Percentiles rank a stretch among this genome's conserved stretches.
phyloP scores from a whole-genome alignment of 2,329 filamentous ascomycete genomes.

The Scortechinia acanthostroma region DNA sequence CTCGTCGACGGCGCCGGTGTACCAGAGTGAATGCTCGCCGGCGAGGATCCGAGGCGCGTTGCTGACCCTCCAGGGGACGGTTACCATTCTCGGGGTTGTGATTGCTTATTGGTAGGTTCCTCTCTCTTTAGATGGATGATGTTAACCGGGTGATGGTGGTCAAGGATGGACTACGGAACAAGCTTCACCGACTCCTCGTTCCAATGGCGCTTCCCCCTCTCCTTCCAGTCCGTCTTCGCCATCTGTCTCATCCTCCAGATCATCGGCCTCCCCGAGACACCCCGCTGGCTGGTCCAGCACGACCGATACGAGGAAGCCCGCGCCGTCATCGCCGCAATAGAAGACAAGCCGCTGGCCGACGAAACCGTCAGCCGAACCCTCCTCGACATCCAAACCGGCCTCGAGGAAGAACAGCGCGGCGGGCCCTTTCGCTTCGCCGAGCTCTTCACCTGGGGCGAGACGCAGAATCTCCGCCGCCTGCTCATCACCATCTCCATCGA shows the following conservation, averaged over 20 bases:
- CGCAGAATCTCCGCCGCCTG: constrained; percentile 14
- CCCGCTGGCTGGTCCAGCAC: constrained; percentile 22
- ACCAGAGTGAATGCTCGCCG: constrained; percentile 14
- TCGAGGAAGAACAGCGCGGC: constrained; percentile 9
- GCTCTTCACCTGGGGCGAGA: constrained; percentile 10
- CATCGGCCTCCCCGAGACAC: constrained; percentile 25
- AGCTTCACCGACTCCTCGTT: constrained; percentile 9
- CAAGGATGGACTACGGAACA: constrained; percentile 6
- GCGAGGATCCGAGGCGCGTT: constrained; percentile 35
- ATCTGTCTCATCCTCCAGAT: constrained; percentile 23
- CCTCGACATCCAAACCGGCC: constrained; percentile 8
- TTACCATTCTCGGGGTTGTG: constrained; percentile 34
- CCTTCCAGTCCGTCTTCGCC: constrained; percentile 28
- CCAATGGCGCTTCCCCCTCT: constrained; percentile 32
- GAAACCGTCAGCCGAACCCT: constrained; percentile 6
- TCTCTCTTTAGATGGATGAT: too few species aligned
- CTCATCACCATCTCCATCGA: constrained; percentile 14
- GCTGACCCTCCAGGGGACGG: constrained; percentile 37
- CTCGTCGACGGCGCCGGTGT: constrained; percentile 28
- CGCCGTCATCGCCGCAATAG: constrained; percentile 8
- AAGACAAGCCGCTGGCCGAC: constrained; percentile 9
- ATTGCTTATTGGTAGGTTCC: constrained; percentile 26
- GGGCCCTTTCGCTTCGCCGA: constrained; percentile 12
- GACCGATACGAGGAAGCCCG: constrained; percentile 18
- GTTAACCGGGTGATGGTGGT: too few species aligned